Percentiles rank a stretch among this genome's conserved stretches.
These are phyloP conservation scores for Fusarium armeniacum DNA, from an alignment of 2,329 filamentous ascomycete species.

Conservation along the genomic window DNA sequence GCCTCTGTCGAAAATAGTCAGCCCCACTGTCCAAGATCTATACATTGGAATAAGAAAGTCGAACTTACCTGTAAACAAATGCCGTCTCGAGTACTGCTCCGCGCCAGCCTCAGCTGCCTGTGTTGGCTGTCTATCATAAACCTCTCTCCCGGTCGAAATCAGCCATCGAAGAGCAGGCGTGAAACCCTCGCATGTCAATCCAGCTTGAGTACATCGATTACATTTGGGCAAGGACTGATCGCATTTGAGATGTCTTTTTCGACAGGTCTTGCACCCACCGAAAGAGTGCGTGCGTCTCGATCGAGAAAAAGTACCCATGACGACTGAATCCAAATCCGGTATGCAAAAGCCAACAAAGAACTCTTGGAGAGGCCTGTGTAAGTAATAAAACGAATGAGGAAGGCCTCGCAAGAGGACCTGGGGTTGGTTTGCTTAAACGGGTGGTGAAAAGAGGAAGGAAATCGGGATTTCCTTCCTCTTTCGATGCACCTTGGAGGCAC, in stretches of 20 bases:
- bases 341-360: not conserved
- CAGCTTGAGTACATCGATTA: constrained; percentile 37
- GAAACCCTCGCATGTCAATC: constrained; percentile 40
- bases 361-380: not conserved
- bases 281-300: constrained; percentile 43
- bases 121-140: constrained; percentile 33
- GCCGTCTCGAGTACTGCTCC: constrained; percentile 39
- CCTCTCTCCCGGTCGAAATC: constrained; percentile 37
- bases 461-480: constrained; percentile 36
- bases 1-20: constrained; percentile 12
- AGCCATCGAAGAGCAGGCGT: constrained; percentile 41
- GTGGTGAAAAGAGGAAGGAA: constrained; percentile 24
- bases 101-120: constrained; percentile 26
- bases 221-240: constrained; percentile 38
- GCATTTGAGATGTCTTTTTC: constrained; percentile 46
- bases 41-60: too few relatives aligned
- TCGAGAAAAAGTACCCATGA: constrained; percentile 12
- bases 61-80: constrained; percentile 39
- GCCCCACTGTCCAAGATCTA: fast-evolving
- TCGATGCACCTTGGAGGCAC: not conserved
- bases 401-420: constrained; percentile 2
- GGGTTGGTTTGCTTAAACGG: constrained; percentile 25
- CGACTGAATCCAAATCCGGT: not conserved
- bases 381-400: constrained; percentile 3
- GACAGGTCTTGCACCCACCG: constrained; percentile 44